phyloP scores from a whole-genome alignment of 345 rosid species.

The Acer saccharum region DNA sequence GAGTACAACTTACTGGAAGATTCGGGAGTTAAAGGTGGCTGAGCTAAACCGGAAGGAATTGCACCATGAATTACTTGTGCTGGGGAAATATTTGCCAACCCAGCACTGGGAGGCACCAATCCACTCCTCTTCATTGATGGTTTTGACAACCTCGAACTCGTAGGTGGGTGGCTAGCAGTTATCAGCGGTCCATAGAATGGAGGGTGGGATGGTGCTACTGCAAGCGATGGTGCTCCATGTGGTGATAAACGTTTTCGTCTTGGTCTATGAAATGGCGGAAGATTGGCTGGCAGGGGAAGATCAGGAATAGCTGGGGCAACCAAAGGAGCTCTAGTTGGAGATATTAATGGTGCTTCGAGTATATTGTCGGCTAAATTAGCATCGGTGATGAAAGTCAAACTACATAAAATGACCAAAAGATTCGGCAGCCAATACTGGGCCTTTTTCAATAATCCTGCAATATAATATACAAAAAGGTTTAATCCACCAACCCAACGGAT shows the following conservation, averaged over 20 bases:
- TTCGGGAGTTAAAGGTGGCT: constrained; percentile 84
- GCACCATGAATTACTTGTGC: constrained; percentile 53
- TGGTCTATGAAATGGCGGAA: constrained; percentile 44
- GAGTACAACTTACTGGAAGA: constrained; percentile 54
- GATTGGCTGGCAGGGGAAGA: constrained; percentile 50
- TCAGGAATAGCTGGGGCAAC: constrained; percentile 45
- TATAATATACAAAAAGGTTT: neutral
- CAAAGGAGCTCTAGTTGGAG: constrained; percentile 44
- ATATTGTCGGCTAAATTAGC: constrained; percentile 38
- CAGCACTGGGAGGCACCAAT: constrained; percentile 53
- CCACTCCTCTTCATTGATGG: constrained; percentile 60
- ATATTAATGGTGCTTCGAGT: constrained; percentile 32
- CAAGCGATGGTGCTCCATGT: constrained; percentile 33
- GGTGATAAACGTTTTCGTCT: constrained; percentile 48
- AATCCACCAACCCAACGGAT: constrained; percentile 13
- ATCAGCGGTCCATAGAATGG: constrained; percentile 62
- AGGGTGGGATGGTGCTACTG: constrained; percentile 50
- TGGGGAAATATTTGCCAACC: constrained; percentile 72
- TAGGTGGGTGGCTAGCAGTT: constrained; percentile 61
- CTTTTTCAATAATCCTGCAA: constrained; percentile 50
- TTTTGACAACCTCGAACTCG: constrained; percentile 61
- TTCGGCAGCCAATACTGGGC: constrained; percentile 33
- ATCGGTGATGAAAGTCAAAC: constrained; percentile 36
- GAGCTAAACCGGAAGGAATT: constrained; percentile 57
- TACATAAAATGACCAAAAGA: constrained; percentile 41